Evolutionary conservation across 352 stramenopile genomes (phyloP).

Genomic region (Globisporangium cylindrosporum): DNA sequence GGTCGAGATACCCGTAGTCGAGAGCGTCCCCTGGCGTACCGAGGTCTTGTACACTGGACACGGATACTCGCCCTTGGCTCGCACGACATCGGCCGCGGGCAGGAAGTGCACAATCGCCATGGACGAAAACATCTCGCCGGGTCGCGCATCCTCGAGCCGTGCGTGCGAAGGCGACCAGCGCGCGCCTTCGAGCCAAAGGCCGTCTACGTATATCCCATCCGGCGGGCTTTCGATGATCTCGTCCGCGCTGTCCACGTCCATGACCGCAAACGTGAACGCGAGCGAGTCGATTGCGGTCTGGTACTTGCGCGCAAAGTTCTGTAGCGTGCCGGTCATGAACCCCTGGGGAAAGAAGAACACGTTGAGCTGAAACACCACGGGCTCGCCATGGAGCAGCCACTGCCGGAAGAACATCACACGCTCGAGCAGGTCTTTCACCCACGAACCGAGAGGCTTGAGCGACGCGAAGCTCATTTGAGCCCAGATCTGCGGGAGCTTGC

Average conservation of each 20-base stretch:
- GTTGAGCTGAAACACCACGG: constrained; percentile 87
- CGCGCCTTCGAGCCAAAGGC: constrained; percentile 86
- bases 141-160: constrained; percentile 76
- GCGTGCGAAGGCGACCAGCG: constrained; percentile 75
- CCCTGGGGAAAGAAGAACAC: constrained; percentile 96
- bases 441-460: constrained; percentile 91
- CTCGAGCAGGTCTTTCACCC: constrained; percentile 88
- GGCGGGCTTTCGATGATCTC: constrained; percentile 63
- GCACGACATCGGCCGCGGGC: constrained; percentile 75
- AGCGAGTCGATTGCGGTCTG: constrained; percentile 93
- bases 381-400: constrained; percentile 91
- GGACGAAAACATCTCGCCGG: constrained; percentile 91
- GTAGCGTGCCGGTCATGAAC: constrained; percentile 95
- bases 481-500: constrained; percentile 89
- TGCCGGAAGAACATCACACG: constrained; percentile 91
- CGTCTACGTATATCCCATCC: constrained; percentile 92
- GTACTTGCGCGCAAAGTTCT: constrained; percentile 95
- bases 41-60: constrained; percentile 96
- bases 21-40: constrained; percentile 88
- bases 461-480: constrained; percentile 88
- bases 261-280: constrained; percentile 88
- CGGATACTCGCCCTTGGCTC: constrained; percentile 67
- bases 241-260: constrained; percentile 54
- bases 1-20: constrained; percentile 92
- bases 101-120: constrained; percentile 91